Percentiles rank a stretch among this genome's conserved stretches.
Evolutionary conservation across 192 early-diverging fungal genomes (phyloP).

Genomic region (Lobulomyces angularis): DNA sequence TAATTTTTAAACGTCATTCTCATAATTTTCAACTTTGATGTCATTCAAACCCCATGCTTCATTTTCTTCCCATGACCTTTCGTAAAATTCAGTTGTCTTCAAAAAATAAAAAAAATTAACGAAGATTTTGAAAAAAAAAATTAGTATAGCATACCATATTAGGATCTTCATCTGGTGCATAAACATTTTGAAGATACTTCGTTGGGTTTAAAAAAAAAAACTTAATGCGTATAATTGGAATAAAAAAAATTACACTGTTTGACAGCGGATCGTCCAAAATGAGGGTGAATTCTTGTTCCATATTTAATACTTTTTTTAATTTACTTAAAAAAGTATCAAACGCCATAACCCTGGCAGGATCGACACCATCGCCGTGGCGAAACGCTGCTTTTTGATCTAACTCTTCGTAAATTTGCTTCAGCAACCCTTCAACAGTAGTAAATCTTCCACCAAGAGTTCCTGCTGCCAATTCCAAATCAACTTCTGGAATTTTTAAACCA

Average conservation of each 20-base stretch:
- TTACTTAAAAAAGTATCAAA: conserved; percentile 60
- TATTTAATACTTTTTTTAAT: conserved; percentile 47
- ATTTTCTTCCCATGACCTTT: conserved; percentile 78
- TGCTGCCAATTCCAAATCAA: conserved; percentile 68
- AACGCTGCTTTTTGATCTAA: conserved; percentile 54
- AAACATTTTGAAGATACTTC: conserved; percentile 57
- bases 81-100: conserved; percentile 76
- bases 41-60: conserved; percentile 84
- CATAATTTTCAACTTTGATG: conserved; percentile 62
- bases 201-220: conserved; percentile 2
- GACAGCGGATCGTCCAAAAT: conserved; percentile 82
- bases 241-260: conserved; percentile 41
- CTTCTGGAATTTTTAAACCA: conserved; percentile 76
- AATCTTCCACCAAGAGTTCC: conserved; percentile 91
- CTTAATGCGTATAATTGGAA: not conserved
- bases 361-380: conserved; percentile 56
- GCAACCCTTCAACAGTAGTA: conserved; percentile 87
- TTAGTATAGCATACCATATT: too few relatives aligned
- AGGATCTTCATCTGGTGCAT: conserved; percentile 90
- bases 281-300: conserved; percentile 46
- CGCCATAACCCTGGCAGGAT: conserved; percentile 28
- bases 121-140: too few relatives aligned
- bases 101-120: too few relatives aligned
- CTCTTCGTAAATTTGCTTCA: conserved; percentile 81
- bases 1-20: conserved; percentile 10